Percentiles rank a stretch among this genome's conserved stretches.
phyloP scores from a whole-genome alignment of 83 land plant species.

The Picea abies region DNA sequence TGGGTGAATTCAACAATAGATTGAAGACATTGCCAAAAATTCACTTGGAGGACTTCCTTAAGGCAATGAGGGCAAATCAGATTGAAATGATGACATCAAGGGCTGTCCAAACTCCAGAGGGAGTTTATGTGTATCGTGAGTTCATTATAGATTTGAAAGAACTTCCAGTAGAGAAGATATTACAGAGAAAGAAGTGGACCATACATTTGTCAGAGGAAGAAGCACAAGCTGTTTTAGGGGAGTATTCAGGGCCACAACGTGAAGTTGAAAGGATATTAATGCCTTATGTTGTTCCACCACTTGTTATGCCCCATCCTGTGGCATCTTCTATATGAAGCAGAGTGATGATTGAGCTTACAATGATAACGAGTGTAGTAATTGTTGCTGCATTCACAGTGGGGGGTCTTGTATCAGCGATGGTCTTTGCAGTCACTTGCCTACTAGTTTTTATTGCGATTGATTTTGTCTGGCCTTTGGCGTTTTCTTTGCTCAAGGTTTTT shows the following conservation, averaged over 20 bases:
- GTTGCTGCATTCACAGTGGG: constrained; percentile 67
- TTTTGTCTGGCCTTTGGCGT: constrained; percentile 53
- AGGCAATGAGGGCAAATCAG: constrained; percentile 47
- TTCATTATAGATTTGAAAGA: constrained; percentile 84
- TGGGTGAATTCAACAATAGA: constrained; percentile 62
- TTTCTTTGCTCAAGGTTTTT: constrained; percentile 40
- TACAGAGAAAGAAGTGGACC: constrained; percentile 47
- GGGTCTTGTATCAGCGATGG: constrained; percentile 62
- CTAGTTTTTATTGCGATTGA: constrained; percentile 32
- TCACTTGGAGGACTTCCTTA: constrained; percentile 65
- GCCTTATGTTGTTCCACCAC: constrained; percentile 66
- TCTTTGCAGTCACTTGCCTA: constrained; percentile 54
- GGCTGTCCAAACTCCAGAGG: constrained; percentile 5
- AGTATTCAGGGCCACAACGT: too few relatives aligned
- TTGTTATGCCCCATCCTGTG: constrained; percentile 72
- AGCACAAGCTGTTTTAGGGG: too few relatives aligned
- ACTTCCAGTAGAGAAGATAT: constrained; percentile 61
- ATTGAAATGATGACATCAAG: constrained; percentile 72
- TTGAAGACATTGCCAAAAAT: constrained; percentile 68
- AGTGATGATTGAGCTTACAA: constrained; percentile 71
- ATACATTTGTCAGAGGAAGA: too few relatives aligned
- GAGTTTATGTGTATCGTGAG: constrained; percentile 41
- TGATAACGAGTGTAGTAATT: constrained; percentile 61
- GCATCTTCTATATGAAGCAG: constrained; percentile 86
- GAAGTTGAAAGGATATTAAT: too few relatives aligned